These are phyloP conservation scores for Picea mariana DNA, from an alignment of 83 land plant genomes.

Conservation along the genomic window DNA sequence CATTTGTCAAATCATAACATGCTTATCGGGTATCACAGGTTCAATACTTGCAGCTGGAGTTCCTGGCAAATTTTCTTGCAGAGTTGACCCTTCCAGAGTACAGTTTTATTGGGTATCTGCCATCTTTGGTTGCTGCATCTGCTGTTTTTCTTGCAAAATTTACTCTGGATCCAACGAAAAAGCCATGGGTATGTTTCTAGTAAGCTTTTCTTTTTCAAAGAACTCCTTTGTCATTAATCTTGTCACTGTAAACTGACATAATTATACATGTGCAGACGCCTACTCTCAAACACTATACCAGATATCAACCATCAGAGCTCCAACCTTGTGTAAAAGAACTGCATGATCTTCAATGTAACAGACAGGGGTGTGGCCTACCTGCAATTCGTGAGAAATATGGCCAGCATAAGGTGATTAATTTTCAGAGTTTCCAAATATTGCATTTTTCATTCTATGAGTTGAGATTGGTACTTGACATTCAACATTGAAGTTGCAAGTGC, in stretches of 20 bases:
- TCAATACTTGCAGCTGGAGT: conserved; percentile 72
- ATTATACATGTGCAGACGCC: conserved; percentile 36
- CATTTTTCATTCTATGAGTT: background rate
- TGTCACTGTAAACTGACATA: background rate
- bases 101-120: conserved; percentile 64
- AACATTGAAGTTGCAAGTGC: background rate
- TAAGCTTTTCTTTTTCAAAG: background rate
- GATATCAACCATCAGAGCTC: conserved; percentile 63
- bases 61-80: conserved; percentile 80
- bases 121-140: conserved; percentile 82
- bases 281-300: conserved; percentile 79
- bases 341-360: conserved; percentile 43
- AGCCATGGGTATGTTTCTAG: conserved; percentile 76
- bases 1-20: background rate
- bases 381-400: conserved; percentile 70
- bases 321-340: conserved; percentile 47
- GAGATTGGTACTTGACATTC: conserved; percentile 1
- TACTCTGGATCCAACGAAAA: conserved; percentile 60
- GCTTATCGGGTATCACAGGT: conserved; percentile 31
- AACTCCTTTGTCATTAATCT: background rate
- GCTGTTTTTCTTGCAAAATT: conserved; percentile 80
- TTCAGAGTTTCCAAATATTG: background rate
- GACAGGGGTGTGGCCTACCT: conserved; percentile 36
- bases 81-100: conserved; percentile 94
- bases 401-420: conserved; percentile 60